Evolutionary conservation across 148 eudicot species (phyloP), one percentile per base, ranked within the genome.

Genomic region (Rhododendron vialii): DNA sequence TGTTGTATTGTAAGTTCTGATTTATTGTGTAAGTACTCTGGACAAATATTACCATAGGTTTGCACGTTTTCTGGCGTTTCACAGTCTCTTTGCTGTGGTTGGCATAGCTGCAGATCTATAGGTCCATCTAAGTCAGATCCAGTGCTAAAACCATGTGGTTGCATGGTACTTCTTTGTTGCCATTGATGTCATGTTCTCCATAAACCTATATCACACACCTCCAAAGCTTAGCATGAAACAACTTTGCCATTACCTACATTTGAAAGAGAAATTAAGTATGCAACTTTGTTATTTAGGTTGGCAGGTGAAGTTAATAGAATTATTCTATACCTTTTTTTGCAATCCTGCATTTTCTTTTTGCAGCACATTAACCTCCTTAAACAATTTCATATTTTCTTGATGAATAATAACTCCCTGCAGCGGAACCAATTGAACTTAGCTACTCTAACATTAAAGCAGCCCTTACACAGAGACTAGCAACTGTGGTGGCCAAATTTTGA

Each of bases 31-130:
- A 15, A 28, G 10, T 26, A 79, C 30, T 50, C 14, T 2, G 18
- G 33, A 26, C 20, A 30, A 80, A 30, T 26, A 35, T 81, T 81
- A 81, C 69, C 83, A 17, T 26, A 55, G 17, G 3, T 81, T 45
- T 59, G 61, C 5, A 4, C 30, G 0, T 55, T 33, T 53, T 48
- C 28, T 35, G 48, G 45, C 36, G 50, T 38, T 35, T 89, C 90
- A 53, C 85, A 71, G 51, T 43, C 89, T 77, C 76, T 87, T 65
- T 79, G 91, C 61, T 86, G 89, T 80, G 93, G 92, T 55, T 81
- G 93, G 87, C 92, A 67, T 73, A 92, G 88, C 87, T 92, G 91
- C 84, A 91, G 92, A 82, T 85, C 57, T 28, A 88, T 90, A 43
- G 86, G 87, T 78, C 48, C 89, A 69, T 87, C 73, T 75, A 82